phyloP scores from a whole-genome alignment of 2,329 filamentous ascomycete genomes.

The Aurifilum marmelostoma region DNA sequence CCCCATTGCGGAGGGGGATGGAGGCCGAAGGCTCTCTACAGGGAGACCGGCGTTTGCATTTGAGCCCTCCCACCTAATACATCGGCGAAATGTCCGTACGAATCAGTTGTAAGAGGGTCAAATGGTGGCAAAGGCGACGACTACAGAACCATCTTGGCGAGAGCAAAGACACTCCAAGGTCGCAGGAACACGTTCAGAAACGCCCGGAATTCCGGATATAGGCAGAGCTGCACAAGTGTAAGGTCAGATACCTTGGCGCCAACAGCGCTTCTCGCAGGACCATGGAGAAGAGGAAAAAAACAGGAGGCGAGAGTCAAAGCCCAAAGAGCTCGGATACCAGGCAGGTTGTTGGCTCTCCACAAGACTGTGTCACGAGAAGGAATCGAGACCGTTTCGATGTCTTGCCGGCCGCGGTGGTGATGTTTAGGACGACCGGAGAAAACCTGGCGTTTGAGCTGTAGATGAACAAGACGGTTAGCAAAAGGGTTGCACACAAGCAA shows the following conservation, averaged over 20 bases:
- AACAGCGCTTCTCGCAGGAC: constrained; percentile 9
- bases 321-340: constrained; percentile 1
- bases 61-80: neutral
- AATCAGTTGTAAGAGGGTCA: neutral
- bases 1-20: neutral
- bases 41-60: neutral
- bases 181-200: constrained; percentile 1
- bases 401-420: neutral
- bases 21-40: neutral
- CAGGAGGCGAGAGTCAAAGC: constrained; percentile 19
- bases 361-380: constrained; percentile 11
- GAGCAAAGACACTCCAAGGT: neutral
- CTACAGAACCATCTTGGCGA: neutral
- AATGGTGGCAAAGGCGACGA: neutral
- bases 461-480: neutral
- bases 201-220: constrained; percentile 20
- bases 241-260: constrained; percentile 14
- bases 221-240: constrained; percentile 12
- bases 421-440: neutral
- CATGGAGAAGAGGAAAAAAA: constrained; percentile 15
- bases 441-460: neutral
- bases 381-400: constrained; percentile 19
- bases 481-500: neutral
- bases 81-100: constrained; percentile 12
- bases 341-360: neutral